Conservation (phyloP, 1,284 basidiomycete species). For the Sporisorium scitamineum region DNA sequence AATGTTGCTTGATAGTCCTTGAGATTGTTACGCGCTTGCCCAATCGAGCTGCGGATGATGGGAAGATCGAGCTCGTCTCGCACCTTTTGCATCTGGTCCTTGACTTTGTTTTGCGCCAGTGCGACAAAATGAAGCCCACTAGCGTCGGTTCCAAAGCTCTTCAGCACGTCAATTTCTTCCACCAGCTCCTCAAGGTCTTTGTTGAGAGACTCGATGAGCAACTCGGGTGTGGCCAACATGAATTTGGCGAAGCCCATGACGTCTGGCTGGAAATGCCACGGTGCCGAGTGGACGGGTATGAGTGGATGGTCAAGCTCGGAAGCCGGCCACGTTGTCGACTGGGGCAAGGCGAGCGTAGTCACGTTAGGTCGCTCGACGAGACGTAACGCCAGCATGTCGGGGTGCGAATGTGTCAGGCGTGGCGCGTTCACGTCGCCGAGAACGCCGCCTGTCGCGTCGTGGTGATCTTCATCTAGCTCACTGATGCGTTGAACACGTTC, state of each 20-base stretch:
- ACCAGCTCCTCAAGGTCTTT: conserved; percentile 81
- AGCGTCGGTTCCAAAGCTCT: conserved; percentile 75
- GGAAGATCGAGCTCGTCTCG: conserved; percentile 56
- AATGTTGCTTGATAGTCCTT: conserved; percentile 71
- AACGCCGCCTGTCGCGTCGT: neutral
- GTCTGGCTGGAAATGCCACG: conserved; percentile 95
- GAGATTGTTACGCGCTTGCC: conserved; percentile 73
- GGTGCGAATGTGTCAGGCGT: conserved; percentile 31
- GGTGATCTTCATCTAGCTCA: conserved; percentile 26
- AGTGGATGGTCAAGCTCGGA: conserved; percentile 69
- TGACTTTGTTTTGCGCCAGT: conserved; percentile 73
- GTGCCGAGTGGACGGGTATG: conserved; percentile 89
- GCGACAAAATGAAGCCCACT: conserved; percentile 84
- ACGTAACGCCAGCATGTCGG: conserved; percentile 79
- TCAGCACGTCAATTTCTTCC: conserved; percentile 73
- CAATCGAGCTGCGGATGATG: conserved; percentile 53
- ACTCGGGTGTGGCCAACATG: conserved; percentile 90
- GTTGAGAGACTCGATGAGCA: conserved; percentile 79
- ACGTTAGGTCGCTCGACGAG: conserved; percentile 93
- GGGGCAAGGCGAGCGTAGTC: conserved; percentile 92
- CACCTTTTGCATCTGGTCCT: conserved; percentile 62
- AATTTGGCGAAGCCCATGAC: conserved; percentile 90
- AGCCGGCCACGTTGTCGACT: conserved; percentile 86
- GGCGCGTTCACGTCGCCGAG: conserved; percentile 15
- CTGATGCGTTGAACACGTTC: conserved; percentile 21